Base-by-base conservation (phyloP, 1,284 basidiomycete genomes). In the Trichosporon sp. region DNA sequence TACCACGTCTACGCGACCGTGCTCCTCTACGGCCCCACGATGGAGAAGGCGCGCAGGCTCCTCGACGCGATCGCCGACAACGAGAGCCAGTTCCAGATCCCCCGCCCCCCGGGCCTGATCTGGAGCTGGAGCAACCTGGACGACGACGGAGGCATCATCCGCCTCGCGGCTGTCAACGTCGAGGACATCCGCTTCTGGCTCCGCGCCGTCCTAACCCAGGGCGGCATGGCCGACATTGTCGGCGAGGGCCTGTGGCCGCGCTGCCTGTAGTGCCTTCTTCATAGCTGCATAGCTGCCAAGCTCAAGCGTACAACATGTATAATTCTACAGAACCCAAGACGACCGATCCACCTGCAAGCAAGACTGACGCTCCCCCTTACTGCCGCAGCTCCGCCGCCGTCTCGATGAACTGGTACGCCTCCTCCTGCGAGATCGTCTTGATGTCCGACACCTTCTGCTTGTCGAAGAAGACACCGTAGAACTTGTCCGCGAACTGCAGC, bases 381-480 rank as follows among this genome's bases (percentile, higher is more conserved):
- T 60, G 63, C 18, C 29, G 42, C 62, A 68, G 53, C 63, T 67
- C 71, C 1, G 71, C 71, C 3, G 71, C 68, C 25, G 71, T 72
- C 56, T 72, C 71, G 63, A 72, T 70, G 67, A 83, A 83, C 70
- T 80, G 71, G 64, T 80, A 77, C 51, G 82, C 82, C 68, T 80
- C 76, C 25, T 82, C 80, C 64, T 75, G 73, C 67, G 76, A 74
- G 62, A 83, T 82, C 23, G 79, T 80, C 63, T 73, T 66, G 62
- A 83, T 81, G 18, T 81, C 82, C 64, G 91, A 93, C 72, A 99
- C 85, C 83, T 99, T 99, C 78, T 95, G 92, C 75, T 91, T 92
- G 82, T 96, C 94, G 85, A 98, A 99, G 72, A 97, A 85, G n/a
- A 99, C 97, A n/a, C 97, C 97, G 74, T 98, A 98, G 81, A 95